Percentiles rank a stretch among this genome's conserved stretches.
These are phyloP conservation scores for Candida corydali DNA, from an alignment of 805 yeast genomes.

Conservation along the genomic window DNA sequence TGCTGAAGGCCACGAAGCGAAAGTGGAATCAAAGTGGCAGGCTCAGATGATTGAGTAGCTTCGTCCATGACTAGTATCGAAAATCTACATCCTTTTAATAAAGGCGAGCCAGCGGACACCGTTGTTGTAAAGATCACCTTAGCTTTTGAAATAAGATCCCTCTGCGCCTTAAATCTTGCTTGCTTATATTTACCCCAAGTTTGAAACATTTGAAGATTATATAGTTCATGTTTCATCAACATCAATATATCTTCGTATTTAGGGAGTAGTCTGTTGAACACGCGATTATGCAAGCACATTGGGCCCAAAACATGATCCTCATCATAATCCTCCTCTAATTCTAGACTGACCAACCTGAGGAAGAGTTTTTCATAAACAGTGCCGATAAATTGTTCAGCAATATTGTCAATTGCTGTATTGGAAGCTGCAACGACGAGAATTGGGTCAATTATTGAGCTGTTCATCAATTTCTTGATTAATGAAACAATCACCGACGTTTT, in stretches of 20 bases:
- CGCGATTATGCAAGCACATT: constrained; percentile 61
- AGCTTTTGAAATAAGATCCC: constrained; percentile 52
- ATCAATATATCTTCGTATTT: too few relatives aligned
- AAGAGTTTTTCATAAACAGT: constrained; percentile 44
- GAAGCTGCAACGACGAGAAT: constrained; percentile 72
- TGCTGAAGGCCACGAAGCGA: constrained; percentile 63
- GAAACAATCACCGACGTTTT: constrained; percentile 40
- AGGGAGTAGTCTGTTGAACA: constrained; percentile 45
- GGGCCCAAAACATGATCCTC: constrained; percentile 50
- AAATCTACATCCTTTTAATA: constrained; percentile 48
- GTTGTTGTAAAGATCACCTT: constrained; percentile 69
- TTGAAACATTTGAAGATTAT: too few relatives aligned
- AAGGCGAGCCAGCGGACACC: constrained; percentile 65
- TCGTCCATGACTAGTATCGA: constrained; percentile 77
- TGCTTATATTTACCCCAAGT: too few relatives aligned
- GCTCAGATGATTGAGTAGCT: constrained; percentile 72
- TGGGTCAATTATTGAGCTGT: constrained; percentile 52
- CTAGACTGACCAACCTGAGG: constrained; percentile 52
- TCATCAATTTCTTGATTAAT: constrained; percentile 48
- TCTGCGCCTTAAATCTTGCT: too few relatives aligned
- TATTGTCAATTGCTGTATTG: constrained; percentile 69
- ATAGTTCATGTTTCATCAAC: too few relatives aligned
- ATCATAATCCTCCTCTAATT: constrained; percentile 58
- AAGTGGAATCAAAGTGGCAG: constrained; percentile 63
- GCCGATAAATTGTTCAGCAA: constrained; percentile 60